phyloP scores from a whole-genome alignment of 2,329 filamentous ascomycete genomes.

The Trichoderma asperellum region DNA sequence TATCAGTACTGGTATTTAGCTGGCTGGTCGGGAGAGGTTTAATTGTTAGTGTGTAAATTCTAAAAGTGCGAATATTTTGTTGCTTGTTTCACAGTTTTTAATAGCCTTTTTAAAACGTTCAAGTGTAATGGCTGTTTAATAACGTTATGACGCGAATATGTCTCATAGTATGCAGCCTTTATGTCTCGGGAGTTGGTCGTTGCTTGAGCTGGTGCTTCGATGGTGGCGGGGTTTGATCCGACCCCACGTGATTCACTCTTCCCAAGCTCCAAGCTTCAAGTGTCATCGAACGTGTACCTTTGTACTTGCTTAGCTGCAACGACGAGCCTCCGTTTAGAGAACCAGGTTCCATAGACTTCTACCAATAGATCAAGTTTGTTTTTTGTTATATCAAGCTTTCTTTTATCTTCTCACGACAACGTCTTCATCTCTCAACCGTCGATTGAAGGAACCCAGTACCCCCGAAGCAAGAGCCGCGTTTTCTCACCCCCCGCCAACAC shows the following conservation, averaged over 20 bases:
- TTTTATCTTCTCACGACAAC: neutral
- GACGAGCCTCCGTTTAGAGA: neutral
- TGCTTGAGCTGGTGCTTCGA: neutral
- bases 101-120: neutral
- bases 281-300: neutral
- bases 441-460: neutral
- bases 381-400: neutral
- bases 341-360: neutral
- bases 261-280: neutral
- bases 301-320: neutral
- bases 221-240: neutral
- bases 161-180: neutral
- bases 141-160: neutral
- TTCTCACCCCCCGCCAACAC: too few species aligned
- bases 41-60: conserved; percentile 11
- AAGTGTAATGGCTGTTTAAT: neutral
- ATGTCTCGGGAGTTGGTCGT: neutral
- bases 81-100: neutral
- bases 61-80: neutral
- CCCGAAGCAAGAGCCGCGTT: too few species aligned
- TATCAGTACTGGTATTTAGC: conserved; percentile 7
- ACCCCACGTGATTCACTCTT: conserved; percentile 25
- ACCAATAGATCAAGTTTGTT: neutral
- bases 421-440: neutral
- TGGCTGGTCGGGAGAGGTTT: neutral